Evolutionary conservation across 352 stramenopile species (phyloP), one percentile per base, ranked within the genome.

Genomic region (Pythium insidiosum): DNA sequence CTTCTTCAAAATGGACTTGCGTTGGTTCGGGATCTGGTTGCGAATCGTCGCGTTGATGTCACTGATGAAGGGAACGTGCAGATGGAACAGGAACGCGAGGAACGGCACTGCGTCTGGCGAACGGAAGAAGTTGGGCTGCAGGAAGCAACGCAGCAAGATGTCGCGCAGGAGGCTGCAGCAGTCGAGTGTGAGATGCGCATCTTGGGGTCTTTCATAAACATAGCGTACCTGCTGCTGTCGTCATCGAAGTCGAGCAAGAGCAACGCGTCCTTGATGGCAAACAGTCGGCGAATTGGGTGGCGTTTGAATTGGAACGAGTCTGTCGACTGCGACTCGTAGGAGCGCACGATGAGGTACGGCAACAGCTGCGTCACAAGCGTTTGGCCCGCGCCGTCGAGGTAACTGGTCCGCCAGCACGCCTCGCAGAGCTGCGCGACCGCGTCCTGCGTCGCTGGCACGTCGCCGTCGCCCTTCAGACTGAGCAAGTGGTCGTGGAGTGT

Each of bases 31-130:
- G 26, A 93, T 81, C 49, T 91, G 81, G 49, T 93, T 93, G 16
- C 76, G 68, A 30, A 96, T 91, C 5, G 83, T 94, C 28, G 82
- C 72, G 47, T 95, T 89, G 40, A 96, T 93, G 44, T 93, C 80
- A 21, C 63, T 47, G 21, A 91, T 71, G 51, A 95, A 93, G 9
- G 74, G 69, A 46, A 85, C 57, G 53, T 96, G 79, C 6, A 96
- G 61, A 6, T 81, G 77, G 50, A 96, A 95, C 16, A 95, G 47
- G 30, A 88, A 94, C 33, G 77, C 83, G 34, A 96, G 55, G 40
- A 96, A 90, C 5, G 76, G 50, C 12, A 88, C 66, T 4, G 83
- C 85, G 46, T 95, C 82, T 0, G 80, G 73, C 0, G 79, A 91
- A 6, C 71, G 66, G 42, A 96, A 92, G 33, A 94, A 82, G 21